Percentiles rank a stretch among this genome's conserved stretches.
Evolutionary conservation across 2,329 filamentous ascomycete genomes (phyloP).

Genomic region (Trichothecium sympodiale): DNA sequence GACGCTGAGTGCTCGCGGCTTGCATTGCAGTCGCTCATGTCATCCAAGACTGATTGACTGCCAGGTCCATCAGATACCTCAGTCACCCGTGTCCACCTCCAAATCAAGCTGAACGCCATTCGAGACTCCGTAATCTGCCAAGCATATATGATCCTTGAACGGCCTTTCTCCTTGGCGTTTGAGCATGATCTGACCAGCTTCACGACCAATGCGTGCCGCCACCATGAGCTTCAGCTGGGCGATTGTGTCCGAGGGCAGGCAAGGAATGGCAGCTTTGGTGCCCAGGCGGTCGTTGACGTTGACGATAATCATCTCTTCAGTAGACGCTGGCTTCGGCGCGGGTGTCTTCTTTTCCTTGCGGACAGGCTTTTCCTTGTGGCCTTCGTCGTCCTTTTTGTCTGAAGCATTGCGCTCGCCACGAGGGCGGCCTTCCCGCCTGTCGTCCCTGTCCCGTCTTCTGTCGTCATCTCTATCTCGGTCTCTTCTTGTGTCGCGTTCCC

Average conservation of each 20-base stretch:
- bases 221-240: slow-evolving; percentile 86
- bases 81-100: slow-evolving; percentile 51
- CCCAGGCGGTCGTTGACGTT: slow-evolving; percentile 91
- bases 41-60: too few species aligned
- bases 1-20: too few species aligned
- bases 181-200: slow-evolving; percentile 83
- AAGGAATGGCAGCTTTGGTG: slow-evolving; percentile 90
- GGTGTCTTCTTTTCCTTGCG: slow-evolving; percentile 9
- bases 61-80: too few species aligned
- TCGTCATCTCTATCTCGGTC: slow-evolving; percentile 17
- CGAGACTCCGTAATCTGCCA: slow-evolving; percentile 89
- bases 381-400: slow-evolving; percentile 1
- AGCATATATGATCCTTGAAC: slow-evolving; percentile 80
- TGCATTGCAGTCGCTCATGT: too few species aligned
- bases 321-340: slow-evolving; percentile 14
- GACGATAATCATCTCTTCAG: slow-evolving; percentile 84
- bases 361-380: slow-evolving; percentile 15
- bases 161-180: slow-evolving; percentile 87
- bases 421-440: slow-evolving; percentile 13
- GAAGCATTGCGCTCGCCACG: slow-evolving; percentile 4
- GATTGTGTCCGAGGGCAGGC: slow-evolving; percentile 72
- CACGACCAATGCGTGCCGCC: slow-evolving; percentile 75
- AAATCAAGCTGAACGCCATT: slow-evolving; percentile 68
- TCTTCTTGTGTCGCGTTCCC: slow-evolving; percentile 9
- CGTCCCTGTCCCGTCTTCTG: slow-evolving; percentile 21